Evolutionary conservation across 2,329 filamentous ascomycete genomes (phyloP).

Genomic region (Paracoccidioides lutzii): DNA sequence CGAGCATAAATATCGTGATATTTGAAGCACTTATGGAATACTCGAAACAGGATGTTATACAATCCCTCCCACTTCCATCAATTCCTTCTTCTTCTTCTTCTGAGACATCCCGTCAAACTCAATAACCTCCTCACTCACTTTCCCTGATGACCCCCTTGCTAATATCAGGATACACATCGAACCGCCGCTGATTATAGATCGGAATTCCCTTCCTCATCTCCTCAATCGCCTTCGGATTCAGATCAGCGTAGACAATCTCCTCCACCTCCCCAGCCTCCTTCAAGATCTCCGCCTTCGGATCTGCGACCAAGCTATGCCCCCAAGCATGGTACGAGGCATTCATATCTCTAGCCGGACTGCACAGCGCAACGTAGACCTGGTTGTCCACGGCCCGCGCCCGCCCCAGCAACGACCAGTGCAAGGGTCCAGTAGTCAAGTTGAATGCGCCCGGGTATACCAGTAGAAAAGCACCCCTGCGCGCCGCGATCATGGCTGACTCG

Average conservation of each 20-base stretch:
- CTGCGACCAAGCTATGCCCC: conserved; percentile 79
- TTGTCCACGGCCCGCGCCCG: conserved; percentile 82
- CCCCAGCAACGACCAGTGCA: conserved; percentile 82
- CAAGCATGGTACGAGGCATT: conserved; percentile 71
- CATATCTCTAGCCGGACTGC: conserved; percentile 76
- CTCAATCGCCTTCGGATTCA: conserved; percentile 56
- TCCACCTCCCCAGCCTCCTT: conserved; percentile 67
- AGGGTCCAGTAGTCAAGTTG: conserved; percentile 79
- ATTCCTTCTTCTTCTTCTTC: too few relatives aligned
- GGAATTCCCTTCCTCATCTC: conserved; percentile 74
- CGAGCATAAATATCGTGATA: too few relatives aligned
- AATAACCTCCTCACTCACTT: conserved; percentile 17
- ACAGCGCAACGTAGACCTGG: conserved; percentile 84
- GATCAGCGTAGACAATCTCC: conserved; percentile 58
- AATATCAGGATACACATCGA: conserved; percentile 92
- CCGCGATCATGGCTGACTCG: conserved; percentile 79
- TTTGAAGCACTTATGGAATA: too few relatives aligned
- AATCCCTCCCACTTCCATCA: too few relatives aligned
- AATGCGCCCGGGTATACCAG: conserved; percentile 94
- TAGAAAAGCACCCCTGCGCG: conserved; percentile 72
- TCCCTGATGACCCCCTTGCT: conserved; percentile 38
- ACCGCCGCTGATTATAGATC: conserved; percentile 69
- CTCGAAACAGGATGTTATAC: too few relatives aligned
- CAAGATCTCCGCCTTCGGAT: conserved; percentile 76
- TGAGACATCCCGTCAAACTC: conserved; percentile 19